Evolutionary conservation across 805 yeast species (phyloP).

Genomic region (Candida pseudoglaebosa): DNA sequence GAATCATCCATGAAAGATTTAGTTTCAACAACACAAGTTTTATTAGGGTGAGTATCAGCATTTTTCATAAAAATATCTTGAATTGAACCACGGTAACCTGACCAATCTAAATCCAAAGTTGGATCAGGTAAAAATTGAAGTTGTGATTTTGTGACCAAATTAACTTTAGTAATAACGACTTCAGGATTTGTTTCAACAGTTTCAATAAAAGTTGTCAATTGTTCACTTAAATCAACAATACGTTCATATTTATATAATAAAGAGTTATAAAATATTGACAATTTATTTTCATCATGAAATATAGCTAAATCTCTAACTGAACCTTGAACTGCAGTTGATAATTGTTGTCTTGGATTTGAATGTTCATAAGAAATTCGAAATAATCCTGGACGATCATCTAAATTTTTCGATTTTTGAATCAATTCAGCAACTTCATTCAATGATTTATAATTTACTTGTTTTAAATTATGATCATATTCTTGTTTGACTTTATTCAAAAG

Average conservation of each 20-base stretch:
- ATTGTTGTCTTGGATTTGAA: constrained; percentile 33
- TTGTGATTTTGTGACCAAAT: constrained; percentile 69
- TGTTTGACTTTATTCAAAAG: constrained; percentile 44
- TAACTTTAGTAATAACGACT: constrained; percentile 52
- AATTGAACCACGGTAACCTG: constrained; percentile 87
- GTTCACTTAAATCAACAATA: constrained; percentile 66
- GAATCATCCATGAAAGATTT: constrained; percentile 57
- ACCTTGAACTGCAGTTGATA: constrained; percentile 47
- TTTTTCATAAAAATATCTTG: constrained; percentile 92
- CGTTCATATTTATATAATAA: constrained; percentile 70
- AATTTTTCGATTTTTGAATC: constrained; percentile 45
- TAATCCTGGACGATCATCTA: constrained; percentile 58
- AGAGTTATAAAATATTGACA: constrained; percentile 65
- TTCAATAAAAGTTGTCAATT: constrained; percentile 53
- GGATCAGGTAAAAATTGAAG: constrained; percentile 75
- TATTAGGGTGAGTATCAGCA: constrained; percentile 78
- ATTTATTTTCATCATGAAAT: constrained; percentile 30
- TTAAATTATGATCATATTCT: constrained; percentile 32
- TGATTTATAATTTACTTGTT: constrained; percentile 38
- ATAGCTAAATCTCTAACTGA: constrained; percentile 64
- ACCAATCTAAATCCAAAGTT: constrained; percentile 82
- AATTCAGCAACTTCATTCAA: constrained; percentile 54
- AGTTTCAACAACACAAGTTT: constrained; percentile 91
- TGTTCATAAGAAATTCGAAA: constrained; percentile 60
- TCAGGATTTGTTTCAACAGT: constrained; percentile 34